Evolutionary conservation across 169 alveolate genomes (phyloP), one percentile per base, ranked within the genome.

Genomic region (Plasmodium fragile): DNA sequence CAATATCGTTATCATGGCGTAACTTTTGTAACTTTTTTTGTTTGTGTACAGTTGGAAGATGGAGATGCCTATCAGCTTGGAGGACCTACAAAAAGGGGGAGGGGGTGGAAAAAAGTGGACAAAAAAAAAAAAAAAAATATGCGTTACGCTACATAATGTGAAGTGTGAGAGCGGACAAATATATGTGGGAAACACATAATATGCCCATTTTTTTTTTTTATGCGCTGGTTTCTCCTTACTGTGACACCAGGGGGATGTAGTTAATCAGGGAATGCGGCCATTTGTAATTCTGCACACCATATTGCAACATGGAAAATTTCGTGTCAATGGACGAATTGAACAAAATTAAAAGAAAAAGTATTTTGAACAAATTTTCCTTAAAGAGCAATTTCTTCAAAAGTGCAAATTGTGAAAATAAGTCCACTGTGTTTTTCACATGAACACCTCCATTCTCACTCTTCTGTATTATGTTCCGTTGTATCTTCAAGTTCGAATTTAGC

Each of bases 191-290:
- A 59, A 59, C 16, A 8, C 34, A 59, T 59, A 59, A 59, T 25
- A 22, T 59, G 34, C 73, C 28, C 4, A 25, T 59, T 59, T 59
- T 34, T 36, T 18, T 59, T 59, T 59, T 59, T 34, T 36, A 59
- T 59, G 34, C 34, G 2, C 13, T 59, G 53, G 25, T n/a, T n/a
- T 83, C 22, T 70, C 13, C 84, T 84, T 84, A 84, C 93, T 84
- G 93, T 16, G 93, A 84, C 45, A 75, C 93, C 32, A 84, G 72
- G 10, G 93, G 93, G 41, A 84, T 72, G 59, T 73, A 84, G 78
- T 84, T 84, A 45, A 49, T 43, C 81, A 84, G 45, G 25, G 93
- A 84, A 73, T 72, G 83, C 3, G 93, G 93, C 93, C 93, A 84
- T 16, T 70, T 84, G 65, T 45, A 84, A 84, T 84, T 84, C 84